phyloP scores from a whole-genome alignment of 495 filamentous ascomycete species.

The Penicillium lagena region DNA sequence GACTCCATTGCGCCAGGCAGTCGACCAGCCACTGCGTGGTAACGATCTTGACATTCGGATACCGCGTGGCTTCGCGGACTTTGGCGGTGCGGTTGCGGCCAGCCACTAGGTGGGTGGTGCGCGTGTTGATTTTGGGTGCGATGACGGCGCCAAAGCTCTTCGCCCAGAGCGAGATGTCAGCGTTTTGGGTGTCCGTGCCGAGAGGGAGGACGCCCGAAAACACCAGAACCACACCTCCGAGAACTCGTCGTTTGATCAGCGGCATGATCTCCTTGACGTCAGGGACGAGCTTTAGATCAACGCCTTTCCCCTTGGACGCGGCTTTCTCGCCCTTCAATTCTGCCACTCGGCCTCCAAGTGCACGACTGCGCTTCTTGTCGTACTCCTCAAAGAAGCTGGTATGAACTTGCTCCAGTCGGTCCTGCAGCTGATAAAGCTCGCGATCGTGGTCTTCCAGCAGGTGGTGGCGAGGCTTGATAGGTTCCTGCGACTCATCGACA shows the following conservation, averaged over 20 bases:
- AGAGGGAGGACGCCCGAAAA: conserved; percentile 86
- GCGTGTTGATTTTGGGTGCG: conserved; percentile 46
- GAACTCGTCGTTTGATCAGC: conserved; percentile 62
- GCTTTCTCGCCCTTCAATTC: conserved; percentile 50
- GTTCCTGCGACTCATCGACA: conserved; percentile 37
- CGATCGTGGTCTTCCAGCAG: conserved; percentile 78
- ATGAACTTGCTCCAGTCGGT: conserved; percentile 70
- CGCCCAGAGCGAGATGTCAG: conserved; percentile 80
- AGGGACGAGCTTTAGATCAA: conserved; percentile 65
- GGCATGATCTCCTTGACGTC: conserved; percentile 82
- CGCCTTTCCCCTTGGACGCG: conserved; percentile 41
- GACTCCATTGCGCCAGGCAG: conserved; percentile 71
- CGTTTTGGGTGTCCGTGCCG: conserved; percentile 65
- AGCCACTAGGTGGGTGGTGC: conserved; percentile 64
- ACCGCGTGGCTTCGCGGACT: conserved; percentile 68
- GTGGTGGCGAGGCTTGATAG: conserved; percentile 58
- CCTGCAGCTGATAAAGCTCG: conserved; percentile 69
- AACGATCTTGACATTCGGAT: conserved; percentile 78
- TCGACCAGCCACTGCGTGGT: conserved; percentile 82
- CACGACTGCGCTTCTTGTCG: conserved; percentile 43
- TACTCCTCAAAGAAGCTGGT: conserved; percentile 76
- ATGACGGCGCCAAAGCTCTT: conserved; percentile 78
- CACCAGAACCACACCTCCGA: conserved; percentile 65
- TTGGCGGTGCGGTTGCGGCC: conserved; percentile 82
- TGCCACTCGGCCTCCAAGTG: conserved; percentile 53